Base-by-base conservation (phyloP, 192 early-diverging fungal genomes). In the Blastocladiella britannica region DNA sequence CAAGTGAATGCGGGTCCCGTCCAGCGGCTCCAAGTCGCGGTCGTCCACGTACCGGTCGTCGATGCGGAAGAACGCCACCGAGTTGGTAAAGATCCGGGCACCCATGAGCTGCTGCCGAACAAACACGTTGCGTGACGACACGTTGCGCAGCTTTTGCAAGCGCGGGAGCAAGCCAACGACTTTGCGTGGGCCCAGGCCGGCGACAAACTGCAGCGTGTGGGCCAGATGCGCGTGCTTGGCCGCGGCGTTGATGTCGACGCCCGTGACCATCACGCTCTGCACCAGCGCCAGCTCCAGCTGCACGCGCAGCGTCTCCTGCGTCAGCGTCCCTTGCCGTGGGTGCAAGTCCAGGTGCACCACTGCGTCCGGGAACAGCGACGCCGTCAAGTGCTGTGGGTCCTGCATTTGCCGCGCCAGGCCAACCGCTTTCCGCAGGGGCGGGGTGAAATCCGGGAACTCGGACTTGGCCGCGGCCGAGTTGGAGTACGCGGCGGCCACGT, bases 1-100 rank as follows among this genome's bases (percentile, higher is more conserved):
- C 5, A 88, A 89, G 65, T 96, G 94, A 53, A 98, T 87, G 37
- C 91, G 79, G 28, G 91, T 98, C 55, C 86, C 83, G 68, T 98
- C 94, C 29, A 98, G 70, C 27, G 88, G 73, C 63, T 95, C 92
- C 20, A 67, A 53, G 3, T 61, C 65, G 47, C 72, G 66, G n/a
- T 70, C 70, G 6, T 70, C 59, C 29, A 78, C 68, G 55, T 76
- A 63, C 30, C 60, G 56, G 52, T 74, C 74, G 18, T 79, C 80
- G 51, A 98, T 83, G 29, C 86, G 82, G 54, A 98, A 66, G 70
- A 94, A 98, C 56, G 84, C 82, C 9, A 85, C 82, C 63, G 89
- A 87, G 68, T 98, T 98, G 74, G 89, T 82, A 66, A 91, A 98
- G 28, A 94, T 82, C 25, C 68, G 70, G 60, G 72, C 70, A 7